Evolutionary conservation across 495 filamentous ascomycete genomes (phyloP), one percentile per base, ranked within the genome.

Genomic region (Pyrenopolyporus hunteri): DNA sequence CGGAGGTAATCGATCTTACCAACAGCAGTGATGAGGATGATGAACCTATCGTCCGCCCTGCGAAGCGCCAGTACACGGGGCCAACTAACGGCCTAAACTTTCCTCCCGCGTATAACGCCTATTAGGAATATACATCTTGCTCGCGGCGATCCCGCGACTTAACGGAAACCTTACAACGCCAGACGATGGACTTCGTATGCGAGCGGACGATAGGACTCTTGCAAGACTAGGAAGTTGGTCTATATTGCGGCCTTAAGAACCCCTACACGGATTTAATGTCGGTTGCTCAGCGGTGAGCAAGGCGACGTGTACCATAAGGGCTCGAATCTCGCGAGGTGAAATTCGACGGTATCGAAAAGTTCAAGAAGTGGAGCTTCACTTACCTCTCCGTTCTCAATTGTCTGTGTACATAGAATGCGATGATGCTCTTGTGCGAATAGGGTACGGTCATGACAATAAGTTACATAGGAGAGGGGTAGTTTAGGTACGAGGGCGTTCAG

Each of bases 1-100:
- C 82, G 10, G 81, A 85, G 43, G 82, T 95, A 14, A 92, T 95
- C 52, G 92, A 96, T 67, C 82, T 94, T 52, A 94, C 89, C 1
- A 76, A 85, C 2, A 91, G 85, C 62, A 86, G 87, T 40, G 88
- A 90, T 50, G 88, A 90, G 56, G 88, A 89, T 35, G 89, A 93
- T 23, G 82, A 87, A 35, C 83, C 83, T 7, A 31, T 70, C 4
- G 70, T 75, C 10, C 83, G 81, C 16, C 74, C 85, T 10, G 57
- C 80, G 2, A 93, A 93, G 72, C 76, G 84, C 20, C 73, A 73
- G 25, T 74, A 77, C 36, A 63, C 59, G 14, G 59, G 36, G 6
- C 25, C 49, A 16, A 29, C 57, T 11, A 56, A 46, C 16, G 25
- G 31, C 13, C 17, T 65, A 14, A 29, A 29, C 16, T 59, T 26